These are phyloP conservation scores for Guyanaporus albipodus DNA, from an alignment of 768 basidiomycete genomes.

Conservation along the genomic window DNA sequence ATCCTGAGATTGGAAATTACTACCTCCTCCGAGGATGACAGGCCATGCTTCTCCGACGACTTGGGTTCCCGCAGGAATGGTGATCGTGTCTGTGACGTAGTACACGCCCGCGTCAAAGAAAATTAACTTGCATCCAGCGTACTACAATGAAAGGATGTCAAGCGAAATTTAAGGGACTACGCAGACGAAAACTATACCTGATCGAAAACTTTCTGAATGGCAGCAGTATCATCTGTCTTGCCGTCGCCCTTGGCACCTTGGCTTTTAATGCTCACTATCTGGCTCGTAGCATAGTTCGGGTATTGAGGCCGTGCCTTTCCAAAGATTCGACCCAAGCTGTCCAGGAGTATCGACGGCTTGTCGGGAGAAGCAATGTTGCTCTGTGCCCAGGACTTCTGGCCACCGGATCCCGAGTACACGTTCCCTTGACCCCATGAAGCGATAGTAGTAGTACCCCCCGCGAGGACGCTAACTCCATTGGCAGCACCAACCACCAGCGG, in stretches of 20 bases:
- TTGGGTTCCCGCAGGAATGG: constrained; percentile 43
- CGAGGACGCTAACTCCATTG: constrained; percentile 31
- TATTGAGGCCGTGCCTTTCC: constrained; percentile 67
- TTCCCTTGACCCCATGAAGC: constrained; percentile 74
- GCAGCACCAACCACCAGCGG: constrained; percentile 31
- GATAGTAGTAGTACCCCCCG: constrained; percentile 34
- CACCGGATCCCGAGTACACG: constrained; percentile 52
- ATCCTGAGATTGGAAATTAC: constrained; percentile 36
- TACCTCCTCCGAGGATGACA: constrained; percentile 42
- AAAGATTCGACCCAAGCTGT: constrained; percentile 55
- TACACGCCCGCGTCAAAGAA: constrained; percentile 71
- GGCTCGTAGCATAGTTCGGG: constrained; percentile 47
- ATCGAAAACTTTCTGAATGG: constrained; percentile 54
- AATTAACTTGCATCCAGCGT: constrained; percentile 69
- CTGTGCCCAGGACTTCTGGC: constrained; percentile 45
- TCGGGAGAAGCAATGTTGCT: constrained; percentile 39
- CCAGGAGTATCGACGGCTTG: constrained; percentile 56
- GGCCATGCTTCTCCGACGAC: constrained; percentile 52
- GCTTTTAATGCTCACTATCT: constrained; percentile 67
- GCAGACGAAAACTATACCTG: constrained; percentile 34
- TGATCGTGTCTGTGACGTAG: constrained; percentile 43
- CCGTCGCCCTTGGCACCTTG: constrained; percentile 75
- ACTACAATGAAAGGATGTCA: no score
- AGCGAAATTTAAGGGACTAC: no score
- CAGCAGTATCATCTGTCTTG: constrained; percentile 66